Conservation (phyloP, 768 basidiomycete species). For the Postia placenta region DNA sequence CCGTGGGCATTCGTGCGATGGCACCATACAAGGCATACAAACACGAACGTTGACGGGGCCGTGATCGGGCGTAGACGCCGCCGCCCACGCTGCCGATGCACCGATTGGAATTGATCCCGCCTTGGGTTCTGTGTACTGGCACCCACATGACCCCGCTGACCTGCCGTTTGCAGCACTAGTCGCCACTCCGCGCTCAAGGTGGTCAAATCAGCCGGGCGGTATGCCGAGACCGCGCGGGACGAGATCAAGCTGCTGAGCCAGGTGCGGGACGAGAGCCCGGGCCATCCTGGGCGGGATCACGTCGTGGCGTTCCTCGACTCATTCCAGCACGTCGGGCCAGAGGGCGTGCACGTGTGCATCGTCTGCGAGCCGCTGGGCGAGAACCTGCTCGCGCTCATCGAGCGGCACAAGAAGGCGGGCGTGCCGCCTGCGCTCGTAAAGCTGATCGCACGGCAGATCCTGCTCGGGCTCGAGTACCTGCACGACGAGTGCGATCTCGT, state of each 20-base stretch:
- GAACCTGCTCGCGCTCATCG: conserved; percentile 67
- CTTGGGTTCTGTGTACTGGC: not conserved
- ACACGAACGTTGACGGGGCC: no score
- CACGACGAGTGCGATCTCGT: conserved; percentile 91
- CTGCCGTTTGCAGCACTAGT: conserved; percentile 39
- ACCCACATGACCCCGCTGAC: not conserved
- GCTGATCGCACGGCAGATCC: conserved; percentile 77
- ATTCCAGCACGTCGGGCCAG: conserved; percentile 71
- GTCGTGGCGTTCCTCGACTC: conserved; percentile 90
- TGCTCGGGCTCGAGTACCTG: conserved; percentile 86
- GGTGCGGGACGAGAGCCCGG: conserved; percentile 63
- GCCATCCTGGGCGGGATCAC: conserved; percentile 72
- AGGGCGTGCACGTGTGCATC: conserved; percentile 79
- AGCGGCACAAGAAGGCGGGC: conserved; percentile 77
- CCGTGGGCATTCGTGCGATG: no score
- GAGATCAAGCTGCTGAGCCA: conserved; percentile 89
- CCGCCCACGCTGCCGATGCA: not conserved
- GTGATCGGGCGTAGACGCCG: not conserved
- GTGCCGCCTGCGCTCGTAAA: conserved; percentile 80
- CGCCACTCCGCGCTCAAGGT: conserved; percentile 90
- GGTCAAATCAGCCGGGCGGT: conserved; percentile 90
- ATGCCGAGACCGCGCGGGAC: conserved; percentile 94
- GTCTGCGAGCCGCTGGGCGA: conserved; percentile 86
- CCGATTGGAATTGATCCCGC: not conserved
- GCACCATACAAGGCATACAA: no score